A percentile compares a stretch with the other conserved stretches of the same genome.
phyloP scores from a whole-genome alignment of 768 basidiomycete species.

The Mycena venus region DNA sequence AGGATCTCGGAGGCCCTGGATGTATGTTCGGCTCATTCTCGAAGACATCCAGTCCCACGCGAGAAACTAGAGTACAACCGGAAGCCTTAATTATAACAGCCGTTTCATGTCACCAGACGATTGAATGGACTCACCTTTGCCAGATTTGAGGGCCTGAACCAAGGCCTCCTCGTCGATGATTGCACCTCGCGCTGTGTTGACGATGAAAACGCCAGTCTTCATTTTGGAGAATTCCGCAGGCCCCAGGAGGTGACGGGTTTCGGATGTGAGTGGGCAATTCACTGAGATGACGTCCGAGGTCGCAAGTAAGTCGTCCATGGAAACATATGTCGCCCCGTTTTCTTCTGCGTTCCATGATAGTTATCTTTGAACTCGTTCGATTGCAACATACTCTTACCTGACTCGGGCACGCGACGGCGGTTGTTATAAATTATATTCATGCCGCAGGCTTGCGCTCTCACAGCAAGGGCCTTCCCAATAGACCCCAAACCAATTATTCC shows the following conservation, averaged over 20 bases:
- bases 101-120: background rate
- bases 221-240: slow-evolving; percentile 42
- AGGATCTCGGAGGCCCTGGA: slow-evolving; percentile 31
- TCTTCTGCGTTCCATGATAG: slow-evolving; percentile 21
- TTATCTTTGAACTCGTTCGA: background rate
- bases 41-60: slow-evolving; percentile 35
- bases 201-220: slow-evolving; percentile 58
- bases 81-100: too few species aligned
- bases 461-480: slow-evolving; percentile 36
- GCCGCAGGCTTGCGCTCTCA: slow-evolving; percentile 35
- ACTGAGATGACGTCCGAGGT: slow-evolving; percentile 38
- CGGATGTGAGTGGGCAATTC: slow-evolving; percentile 35
- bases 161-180: slow-evolving; percentile 62
- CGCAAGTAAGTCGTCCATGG: slow-evolving; percentile 33
- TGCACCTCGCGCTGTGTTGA: slow-evolving; percentile 66
- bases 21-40: slow-evolving; percentile 35
- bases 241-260: slow-evolving; percentile 35
- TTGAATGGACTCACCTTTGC: slow-evolving; percentile 30
- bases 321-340: slow-evolving; percentile 32
- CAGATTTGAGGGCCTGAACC: slow-evolving; percentile 51
- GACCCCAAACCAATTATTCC: slow-evolving; percentile 39
- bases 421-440: slow-evolving; percentile 40
- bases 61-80: slow-evolving; percentile 30
- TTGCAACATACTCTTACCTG: slow-evolving; percentile 1
- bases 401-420: slow-evolving; percentile 29